Conservation (phyloP, 495 filamentous ascomycete genomes). For the Penicillium waksmanii region DNA sequence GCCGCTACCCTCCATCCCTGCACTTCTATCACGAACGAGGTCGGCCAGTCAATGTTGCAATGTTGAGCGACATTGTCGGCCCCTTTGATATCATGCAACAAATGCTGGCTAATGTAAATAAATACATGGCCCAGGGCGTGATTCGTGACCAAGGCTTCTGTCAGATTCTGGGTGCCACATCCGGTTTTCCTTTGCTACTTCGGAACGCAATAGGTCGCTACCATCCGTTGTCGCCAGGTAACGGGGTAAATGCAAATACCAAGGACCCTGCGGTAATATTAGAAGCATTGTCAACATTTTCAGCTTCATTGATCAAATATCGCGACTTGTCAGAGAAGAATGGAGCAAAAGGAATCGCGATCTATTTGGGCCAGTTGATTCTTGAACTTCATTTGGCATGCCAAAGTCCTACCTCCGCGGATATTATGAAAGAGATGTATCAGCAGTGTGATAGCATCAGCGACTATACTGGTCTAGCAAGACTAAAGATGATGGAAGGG, state of each 20-base stretch:
- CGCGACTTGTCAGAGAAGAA: slow-evolving; percentile 21
- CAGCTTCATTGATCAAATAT: slow-evolving; percentile 6
- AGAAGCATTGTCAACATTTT: background rate
- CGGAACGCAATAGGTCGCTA: slow-evolving; percentile 6
- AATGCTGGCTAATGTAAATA: slow-evolving; percentile 14
- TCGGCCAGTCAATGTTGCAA: slow-evolving; percentile 14
- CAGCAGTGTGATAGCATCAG: slow-evolving; percentile 15
- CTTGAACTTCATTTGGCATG: slow-evolving; percentile 24
- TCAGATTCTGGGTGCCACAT: slow-evolving; percentile 6
- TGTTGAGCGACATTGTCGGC: slow-evolving; percentile 20
- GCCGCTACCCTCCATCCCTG: slow-evolving; percentile 24
- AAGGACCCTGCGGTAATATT: background rate
- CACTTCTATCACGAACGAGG: slow-evolving; percentile 30
- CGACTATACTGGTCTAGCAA: slow-evolving; percentile 29
- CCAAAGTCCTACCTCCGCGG: slow-evolving; percentile 13
- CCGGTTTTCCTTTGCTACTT: background rate
- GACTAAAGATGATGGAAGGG: slow-evolving; percentile 26
- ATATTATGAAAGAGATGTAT: slow-evolving; percentile 15
- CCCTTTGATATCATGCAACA: slow-evolving; percentile 13
- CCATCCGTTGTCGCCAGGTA: slow-evolving; percentile 16
- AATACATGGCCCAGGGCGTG: slow-evolving; percentile 2
- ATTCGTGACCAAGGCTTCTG: slow-evolving; percentile 16
- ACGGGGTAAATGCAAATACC: background rate
- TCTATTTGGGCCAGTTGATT: slow-evolving; percentile 21
- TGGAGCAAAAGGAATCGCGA: slow-evolving; percentile 5